Conservation (phyloP, 805 yeast genomes). For the Ogataea neopini region DNA sequence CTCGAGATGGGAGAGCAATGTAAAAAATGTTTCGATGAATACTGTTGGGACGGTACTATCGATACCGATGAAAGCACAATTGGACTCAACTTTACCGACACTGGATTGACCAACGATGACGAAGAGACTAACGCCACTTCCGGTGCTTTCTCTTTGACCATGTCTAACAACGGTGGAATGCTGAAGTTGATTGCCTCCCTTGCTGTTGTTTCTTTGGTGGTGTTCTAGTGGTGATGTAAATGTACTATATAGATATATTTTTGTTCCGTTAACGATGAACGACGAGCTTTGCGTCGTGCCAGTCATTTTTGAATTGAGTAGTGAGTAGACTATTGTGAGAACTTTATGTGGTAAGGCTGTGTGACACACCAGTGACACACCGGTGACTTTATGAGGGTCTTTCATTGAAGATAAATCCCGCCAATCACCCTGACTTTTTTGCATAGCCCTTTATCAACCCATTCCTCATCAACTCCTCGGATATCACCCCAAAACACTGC, state of each 20-base stretch:
- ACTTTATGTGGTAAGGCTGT: no score
- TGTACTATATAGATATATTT: neutral
- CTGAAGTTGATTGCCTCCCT: constrained; percentile 7
- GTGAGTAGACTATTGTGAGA: no score
- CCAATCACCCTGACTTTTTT: no score
- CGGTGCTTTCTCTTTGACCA: constrained; percentile 15
- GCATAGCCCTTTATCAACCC: no score
- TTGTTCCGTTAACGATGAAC: neutral
- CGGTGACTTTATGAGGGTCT: no score
- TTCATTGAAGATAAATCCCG: no score
- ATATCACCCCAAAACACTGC: no score
- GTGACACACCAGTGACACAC: no score
- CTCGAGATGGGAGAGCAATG: constrained; percentile 68
- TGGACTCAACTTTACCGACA: constrained; percentile 40
- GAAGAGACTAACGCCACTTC: constrained; percentile 29
- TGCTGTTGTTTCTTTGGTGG: constrained; percentile 14
- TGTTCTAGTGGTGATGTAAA: constrained; percentile 18
- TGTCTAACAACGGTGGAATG: neutral
- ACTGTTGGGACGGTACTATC: constrained; percentile 56
- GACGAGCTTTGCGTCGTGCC: no score
- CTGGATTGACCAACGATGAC: constrained; percentile 38
- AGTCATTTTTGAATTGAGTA: no score
- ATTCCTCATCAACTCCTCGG: no score
- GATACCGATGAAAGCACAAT: constrained; percentile 15
- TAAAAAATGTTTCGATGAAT: constrained; percentile 62